Percentiles rank a stretch among this genome's conserved stretches.
These are phyloP conservation scores for Xeromyces bisporus DNA, from an alignment of 495 filamentous ascomycete genomes.

Conservation along the genomic window DNA sequence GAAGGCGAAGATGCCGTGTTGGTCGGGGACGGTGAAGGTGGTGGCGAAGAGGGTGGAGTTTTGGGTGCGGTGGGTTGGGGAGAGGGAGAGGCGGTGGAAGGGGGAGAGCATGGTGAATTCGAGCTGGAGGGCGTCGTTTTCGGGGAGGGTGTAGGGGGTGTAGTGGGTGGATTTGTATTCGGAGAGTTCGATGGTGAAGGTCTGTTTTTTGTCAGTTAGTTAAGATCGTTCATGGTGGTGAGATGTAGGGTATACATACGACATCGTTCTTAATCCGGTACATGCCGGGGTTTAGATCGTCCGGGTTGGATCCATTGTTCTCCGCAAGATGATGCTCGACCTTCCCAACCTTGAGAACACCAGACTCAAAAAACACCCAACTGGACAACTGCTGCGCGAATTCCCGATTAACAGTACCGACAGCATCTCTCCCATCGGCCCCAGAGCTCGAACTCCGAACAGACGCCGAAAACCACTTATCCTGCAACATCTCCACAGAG, in stretches of 20 bases:
- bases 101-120: slow-evolving; percentile 98
- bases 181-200: slow-evolving; percentile 75
- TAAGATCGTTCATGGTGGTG: neutral
- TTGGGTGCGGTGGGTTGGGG: slow-evolving; percentile 35
- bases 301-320: slow-evolving; percentile 18
- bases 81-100: slow-evolving; percentile 77
- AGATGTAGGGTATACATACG: slow-evolving; percentile 36
- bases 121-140: slow-evolving; percentile 62
- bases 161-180: slow-evolving; percentile 59
- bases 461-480: slow-evolving; percentile 77
- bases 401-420: slow-evolving; percentile 56
- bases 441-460: no score
- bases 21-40: slow-evolving; percentile 72
- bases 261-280: slow-evolving; percentile 96
- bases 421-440: slow-evolving; percentile 34
- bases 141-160: slow-evolving; percentile 52
- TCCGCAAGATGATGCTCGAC: slow-evolving; percentile 60
- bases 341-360: slow-evolving; percentile 71
- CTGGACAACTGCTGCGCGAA: slow-evolving; percentile 69
- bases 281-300: slow-evolving; percentile 61
- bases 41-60: slow-evolving; percentile 60
- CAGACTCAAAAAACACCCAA: slow-evolving; percentile 91
- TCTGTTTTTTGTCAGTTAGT: slow-evolving; percentile 32
- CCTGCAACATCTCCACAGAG: slow-evolving; percentile 66
- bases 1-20: slow-evolving; percentile 98